Percentiles rank a stretch among this genome's conserved stretches.
Evolutionary conservation across 2,329 filamentous ascomycete species (phyloP).

Genomic region (Penicillium sp.): DNA sequence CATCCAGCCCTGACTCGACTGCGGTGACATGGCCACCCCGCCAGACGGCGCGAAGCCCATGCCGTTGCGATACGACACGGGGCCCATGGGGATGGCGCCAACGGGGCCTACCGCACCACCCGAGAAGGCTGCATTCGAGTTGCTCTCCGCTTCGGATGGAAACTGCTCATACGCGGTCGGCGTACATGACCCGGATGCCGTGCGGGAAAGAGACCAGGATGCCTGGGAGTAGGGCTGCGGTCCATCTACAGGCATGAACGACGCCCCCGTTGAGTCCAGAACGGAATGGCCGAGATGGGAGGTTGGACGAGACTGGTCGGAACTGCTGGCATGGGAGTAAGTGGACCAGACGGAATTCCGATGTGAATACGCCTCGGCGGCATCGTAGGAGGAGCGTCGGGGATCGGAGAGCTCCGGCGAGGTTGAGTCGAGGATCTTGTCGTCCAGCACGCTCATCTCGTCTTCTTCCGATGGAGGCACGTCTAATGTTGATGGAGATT

Average conservation of each 20-base stretch:
- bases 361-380: constrained; percentile 53
- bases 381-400: constrained; percentile 46
- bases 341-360: constrained; percentile 53
- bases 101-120: constrained; percentile 44
- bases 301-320: constrained; percentile 42
- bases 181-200: constrained; percentile 68
- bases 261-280: constrained; percentile 52
- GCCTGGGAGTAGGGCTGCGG: constrained; percentile 46
- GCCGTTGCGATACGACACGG: constrained; percentile 47
- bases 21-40: constrained; percentile 58
- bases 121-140: constrained; percentile 43
- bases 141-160: constrained; percentile 51
- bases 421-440: constrained; percentile 51
- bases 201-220: constrained; percentile 61
- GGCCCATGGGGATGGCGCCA: constrained; percentile 37
- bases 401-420: constrained; percentile 50
- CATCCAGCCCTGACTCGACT: constrained; percentile 59
- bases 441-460: constrained; percentile 53
- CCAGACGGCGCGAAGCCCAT: constrained; percentile 51
- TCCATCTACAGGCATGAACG: constrained; percentile 62
- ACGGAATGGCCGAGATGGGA: constrained; percentile 48
- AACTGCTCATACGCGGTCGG: constrained; percentile 70
- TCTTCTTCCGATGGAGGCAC: constrained; percentile 47
- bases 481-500: constrained; percentile 44
- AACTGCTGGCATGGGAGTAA: constrained; percentile 42